Evolutionary conservation across 441 rosid genomes (phyloP), one percentile per base, ranked within the genome.

Genomic region (Biscutella laevigata): DNA sequence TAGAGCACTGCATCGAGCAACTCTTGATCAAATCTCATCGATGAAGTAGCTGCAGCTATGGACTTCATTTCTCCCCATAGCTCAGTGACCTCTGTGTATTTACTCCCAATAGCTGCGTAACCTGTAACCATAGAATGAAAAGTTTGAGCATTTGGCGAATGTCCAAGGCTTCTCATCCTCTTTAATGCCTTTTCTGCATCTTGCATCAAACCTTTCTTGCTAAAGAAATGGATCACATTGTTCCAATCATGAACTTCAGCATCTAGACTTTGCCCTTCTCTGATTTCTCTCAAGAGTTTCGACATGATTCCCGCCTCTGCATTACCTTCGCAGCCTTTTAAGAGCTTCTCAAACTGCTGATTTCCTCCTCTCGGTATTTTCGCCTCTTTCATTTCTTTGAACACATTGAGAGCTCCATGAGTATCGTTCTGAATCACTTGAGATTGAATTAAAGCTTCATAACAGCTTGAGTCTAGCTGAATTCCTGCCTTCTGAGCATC

Each of bases 31-130:
- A 91, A 87, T 58, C 66, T 83, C 79, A 91, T 73, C 7, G 70
- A 57, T 46, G 83, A 69, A 34, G 94, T 53, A 45, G 75, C 67
- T 61, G 85, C 80, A 42, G 86, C 81, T 64, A 82, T 63, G 15
- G 84, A 70, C 67, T 84, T 91, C 98, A 91, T 84, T 73, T 87
- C 92, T 36, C 98, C 95, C 96, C 98, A 91, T 4, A 84, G 71
- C 64, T 87, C 95, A 9, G 98, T 72, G 26, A 91, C 98, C 77
- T 91, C 96, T 2, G 64, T 62, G 44, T 91, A 91, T 53, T 91
- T 91, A 5, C 92, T 84, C 39, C 94, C 95, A 21, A 84, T 48
- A 29, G 98, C 90, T 40, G 98, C 95, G 49, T 84, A 84, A 3
- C 84, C 94, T 2, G 88, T 87, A 33, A 87, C 94, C 95, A 87